A percentile compares a stretch with the other conserved stretches of the same genome.
Evolutionary conservation across 768 basidiomycete species (phyloP).

Genomic region (Mrakia gelida): DNA sequence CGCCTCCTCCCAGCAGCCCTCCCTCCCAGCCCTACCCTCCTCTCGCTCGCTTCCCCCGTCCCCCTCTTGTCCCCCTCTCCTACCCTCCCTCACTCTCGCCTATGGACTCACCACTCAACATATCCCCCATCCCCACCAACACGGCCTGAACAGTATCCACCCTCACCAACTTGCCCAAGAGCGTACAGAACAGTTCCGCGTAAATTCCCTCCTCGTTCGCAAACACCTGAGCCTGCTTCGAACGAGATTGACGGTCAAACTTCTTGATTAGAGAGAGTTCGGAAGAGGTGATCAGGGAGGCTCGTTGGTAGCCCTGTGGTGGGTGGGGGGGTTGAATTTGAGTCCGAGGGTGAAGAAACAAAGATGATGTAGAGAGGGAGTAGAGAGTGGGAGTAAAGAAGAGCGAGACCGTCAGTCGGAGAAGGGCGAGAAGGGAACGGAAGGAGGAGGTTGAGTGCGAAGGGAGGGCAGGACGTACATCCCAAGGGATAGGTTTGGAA

Average conservation of each 20-base stretch:
- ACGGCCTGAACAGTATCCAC: conserved; percentile 84
- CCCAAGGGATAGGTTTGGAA: conserved; percentile 91
- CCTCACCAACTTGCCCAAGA: conserved; percentile 79
- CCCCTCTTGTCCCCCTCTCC: background rate
- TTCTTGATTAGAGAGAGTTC: conserved; percentile 84
- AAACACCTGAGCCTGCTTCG: conserved; percentile 62
- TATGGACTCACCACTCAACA: conserved; percentile 64
- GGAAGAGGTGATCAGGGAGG: conserved; percentile 78
- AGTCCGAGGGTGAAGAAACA: background rate
- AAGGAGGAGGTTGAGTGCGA: background rate
- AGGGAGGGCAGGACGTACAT: conserved; percentile 60
- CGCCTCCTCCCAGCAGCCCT: background rate
- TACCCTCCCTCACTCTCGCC: background rate
- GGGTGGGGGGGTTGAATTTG: too few species aligned
- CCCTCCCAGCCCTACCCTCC: background rate
- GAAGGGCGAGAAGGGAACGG: conserved; percentile 3
- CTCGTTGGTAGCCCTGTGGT: conserved; percentile 87
- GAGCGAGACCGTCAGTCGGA: too few species aligned
- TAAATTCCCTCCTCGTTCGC: conserved; percentile 78
- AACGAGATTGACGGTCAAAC: conserved; percentile 72
- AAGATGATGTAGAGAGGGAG: background rate
- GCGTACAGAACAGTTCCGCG: conserved; percentile 78
- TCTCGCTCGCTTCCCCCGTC: background rate
- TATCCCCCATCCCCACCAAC: conserved; percentile 81
- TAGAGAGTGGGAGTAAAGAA: background rate